Evolutionary conservation across 2,329 filamentous ascomycete species (phyloP), one percentile per base, ranked within the genome.

Genomic region (Trichophyton rubrum): DNA sequence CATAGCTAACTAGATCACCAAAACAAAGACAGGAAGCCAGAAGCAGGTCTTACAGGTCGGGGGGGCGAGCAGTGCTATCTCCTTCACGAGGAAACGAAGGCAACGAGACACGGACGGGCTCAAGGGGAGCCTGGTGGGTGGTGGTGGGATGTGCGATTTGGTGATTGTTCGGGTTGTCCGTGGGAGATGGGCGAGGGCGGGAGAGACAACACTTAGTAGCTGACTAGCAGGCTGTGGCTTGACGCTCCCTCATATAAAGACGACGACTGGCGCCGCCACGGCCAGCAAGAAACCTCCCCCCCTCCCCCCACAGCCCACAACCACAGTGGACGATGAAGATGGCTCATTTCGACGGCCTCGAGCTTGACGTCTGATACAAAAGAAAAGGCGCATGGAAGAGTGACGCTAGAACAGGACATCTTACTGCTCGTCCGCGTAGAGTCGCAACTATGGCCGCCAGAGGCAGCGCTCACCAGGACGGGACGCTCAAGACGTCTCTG

Each of bases 401-500:
- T 20, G 43, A 47, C 40, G 40, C 43, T 51, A 22, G 22, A 9
- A 51, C 1, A 51, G 20, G 9, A 27, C 22, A 15, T 8, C 11
- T 27, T 22, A 51, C 22, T 51, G 45, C 20, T 27, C 24, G 43
- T 22, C 17, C 15, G 45, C 7, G 8, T 15, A 27, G 45, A 27
- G 24, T 51, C 24, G 45, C 45, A 51, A 30, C 24, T 1, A 55
- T 55, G 51, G 51, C 51, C 22, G 51, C 15, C 51, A 35, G 51
- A 55, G 51, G 30, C 33, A 13, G 33, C 27, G 27, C 51, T 33
- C 11, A 35, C 13, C 24, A 35, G 75, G 22, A 85, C 82, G 67
- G 77, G 83, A 63, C 84, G 85, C 76, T 88, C 15, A 88, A 86
- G 70, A 85, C 82, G 60, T 76, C 79, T 27, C 75, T 77, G 17